Conservation (phyloP, 129 eudicot genomes). For the Arctium lappa region DNA sequence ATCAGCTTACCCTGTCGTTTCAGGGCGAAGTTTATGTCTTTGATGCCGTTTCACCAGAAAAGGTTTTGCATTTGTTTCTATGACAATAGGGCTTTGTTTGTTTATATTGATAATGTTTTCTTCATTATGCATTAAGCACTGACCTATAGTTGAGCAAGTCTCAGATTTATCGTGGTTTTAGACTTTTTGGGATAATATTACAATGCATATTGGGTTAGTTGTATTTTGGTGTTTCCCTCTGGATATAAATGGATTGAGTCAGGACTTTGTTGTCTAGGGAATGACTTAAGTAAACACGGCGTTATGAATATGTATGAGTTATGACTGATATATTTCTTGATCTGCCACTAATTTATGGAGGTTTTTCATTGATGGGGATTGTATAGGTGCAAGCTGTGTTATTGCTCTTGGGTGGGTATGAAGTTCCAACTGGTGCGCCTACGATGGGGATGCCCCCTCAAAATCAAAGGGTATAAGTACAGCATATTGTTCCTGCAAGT, state of each 20-base stretch:
- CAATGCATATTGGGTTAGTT: not conserved
- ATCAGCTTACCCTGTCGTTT: conserved; percentile 88
- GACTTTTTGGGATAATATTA: not conserved
- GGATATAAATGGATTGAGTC: not conserved
- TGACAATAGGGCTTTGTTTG: not conserved
- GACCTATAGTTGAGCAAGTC: not conserved
- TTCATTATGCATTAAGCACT: not conserved
- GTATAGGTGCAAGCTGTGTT: conserved; percentile 94
- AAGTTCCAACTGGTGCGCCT: conserved; percentile 78
- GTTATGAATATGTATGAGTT: not conserved
- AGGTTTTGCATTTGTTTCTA: conserved; percentile 30
- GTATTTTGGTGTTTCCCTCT: not conserved
- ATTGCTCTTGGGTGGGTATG: conserved; percentile 91
- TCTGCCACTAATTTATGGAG: not conserved
- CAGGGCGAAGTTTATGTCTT: conserved; percentile 85
- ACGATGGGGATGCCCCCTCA: conserved; percentile 61
- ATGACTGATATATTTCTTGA: not conserved
- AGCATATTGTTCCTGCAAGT: not conserved
- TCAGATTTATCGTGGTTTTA: not conserved
- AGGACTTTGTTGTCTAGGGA: not conserved
- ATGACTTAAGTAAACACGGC: not conserved
- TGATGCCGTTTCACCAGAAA: conserved; percentile 83
- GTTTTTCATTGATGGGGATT: not conserved
- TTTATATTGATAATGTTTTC: not conserved
- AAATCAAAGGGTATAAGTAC: conserved; percentile 57